These are phyloP conservation scores for Candida chauliodis DNA, from an alignment of 805 yeast genomes.

Conservation along the genomic window DNA sequence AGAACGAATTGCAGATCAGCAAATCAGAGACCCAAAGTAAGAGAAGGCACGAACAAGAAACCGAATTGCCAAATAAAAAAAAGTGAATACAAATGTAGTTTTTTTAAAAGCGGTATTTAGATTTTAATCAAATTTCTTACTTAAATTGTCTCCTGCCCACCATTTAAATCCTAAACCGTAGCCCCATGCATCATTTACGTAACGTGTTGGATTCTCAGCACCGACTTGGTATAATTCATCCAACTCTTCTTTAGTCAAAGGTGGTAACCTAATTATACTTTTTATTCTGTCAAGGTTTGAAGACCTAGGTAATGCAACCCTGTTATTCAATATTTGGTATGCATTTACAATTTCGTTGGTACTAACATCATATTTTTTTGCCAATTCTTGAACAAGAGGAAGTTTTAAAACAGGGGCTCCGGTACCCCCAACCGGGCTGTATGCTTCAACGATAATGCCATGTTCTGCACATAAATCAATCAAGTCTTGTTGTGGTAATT, in stretches of 20 bases:
- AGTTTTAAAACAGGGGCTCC: conserved; percentile 63
- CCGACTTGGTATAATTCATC: conserved; percentile 27
- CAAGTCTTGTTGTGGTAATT: conserved; percentile 63
- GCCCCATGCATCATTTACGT: conserved; percentile 34
- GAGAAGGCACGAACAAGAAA: neutral
- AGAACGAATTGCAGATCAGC: neutral
- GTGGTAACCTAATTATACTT: conserved; percentile 30
- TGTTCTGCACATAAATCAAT: conserved; percentile 49
- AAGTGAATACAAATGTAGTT: neutral
- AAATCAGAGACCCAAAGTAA: neutral
- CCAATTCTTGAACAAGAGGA: conserved; percentile 49
- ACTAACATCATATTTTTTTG: conserved; percentile 50
- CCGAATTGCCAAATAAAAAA: neutral
- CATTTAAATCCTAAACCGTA: conserved; percentile 33
- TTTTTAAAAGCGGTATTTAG: no score
- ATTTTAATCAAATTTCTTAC: conserved; percentile 26
- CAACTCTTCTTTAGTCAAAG: conserved; percentile 36
- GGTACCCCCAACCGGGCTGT: conserved; percentile 62
- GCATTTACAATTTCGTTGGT: conserved; percentile 59
- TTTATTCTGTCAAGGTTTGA: conserved; percentile 61
- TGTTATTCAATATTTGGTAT: conserved; percentile 59
- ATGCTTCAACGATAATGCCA: conserved; percentile 59
- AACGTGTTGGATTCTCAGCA: conserved; percentile 34
- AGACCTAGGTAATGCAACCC: conserved; percentile 67
- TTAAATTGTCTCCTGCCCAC: conserved; percentile 33